Percentiles rank a stretch among this genome's conserved stretches.
These are phyloP conservation scores for Xylariaceae sp. DNA, from an alignment of 2,329 filamentous ascomycete species.

Conservation along the genomic window DNA sequence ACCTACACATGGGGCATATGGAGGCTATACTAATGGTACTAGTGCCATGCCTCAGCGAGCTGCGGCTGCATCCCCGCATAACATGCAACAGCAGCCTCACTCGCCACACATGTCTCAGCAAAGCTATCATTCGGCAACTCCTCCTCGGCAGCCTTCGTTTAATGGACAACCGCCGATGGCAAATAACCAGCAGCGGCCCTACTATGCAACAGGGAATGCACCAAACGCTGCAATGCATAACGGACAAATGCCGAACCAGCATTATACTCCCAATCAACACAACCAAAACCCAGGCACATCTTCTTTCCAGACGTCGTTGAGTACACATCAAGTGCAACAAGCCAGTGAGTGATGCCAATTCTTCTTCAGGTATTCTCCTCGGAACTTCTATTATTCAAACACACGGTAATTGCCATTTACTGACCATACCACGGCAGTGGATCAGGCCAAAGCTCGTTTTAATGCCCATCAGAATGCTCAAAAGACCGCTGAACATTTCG, in stretches of 20 bases:
- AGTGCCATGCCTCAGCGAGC: constrained; percentile 24
- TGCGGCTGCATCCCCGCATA: constrained; percentile 29
- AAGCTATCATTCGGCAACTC: constrained; percentile 26
- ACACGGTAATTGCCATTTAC: constrained; percentile 10
- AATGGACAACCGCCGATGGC: constrained; percentile 25
- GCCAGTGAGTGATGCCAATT: constrained; percentile 19
- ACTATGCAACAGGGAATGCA: constrained; percentile 23
- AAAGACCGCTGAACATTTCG: constrained; percentile 24
- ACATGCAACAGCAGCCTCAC: constrained; percentile 27
- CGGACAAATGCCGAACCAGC: constrained; percentile 20
- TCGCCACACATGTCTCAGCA: constrained; percentile 28
- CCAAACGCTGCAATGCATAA: constrained; percentile 24
- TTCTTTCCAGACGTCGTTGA: constrained; percentile 30
- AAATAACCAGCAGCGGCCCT: constrained; percentile 23
- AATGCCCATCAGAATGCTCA: constrained; percentile 26
- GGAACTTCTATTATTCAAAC: background rate
- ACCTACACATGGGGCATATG: constrained; percentile 27
- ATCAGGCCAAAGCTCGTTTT: constrained; percentile 32
- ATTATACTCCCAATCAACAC: constrained; percentile 16
- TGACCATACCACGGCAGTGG: constrained; percentile 21
- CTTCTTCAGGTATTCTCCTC: background rate
- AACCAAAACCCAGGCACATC: constrained; percentile 9
- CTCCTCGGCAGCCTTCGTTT: constrained; percentile 27
- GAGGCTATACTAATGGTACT: constrained; percentile 29
- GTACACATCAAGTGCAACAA: constrained; percentile 30